Evolutionary conservation across 257 asterid species (phyloP), one percentile per base, ranked within the genome.

Genomic region (Solanum paucissectum): DNA sequence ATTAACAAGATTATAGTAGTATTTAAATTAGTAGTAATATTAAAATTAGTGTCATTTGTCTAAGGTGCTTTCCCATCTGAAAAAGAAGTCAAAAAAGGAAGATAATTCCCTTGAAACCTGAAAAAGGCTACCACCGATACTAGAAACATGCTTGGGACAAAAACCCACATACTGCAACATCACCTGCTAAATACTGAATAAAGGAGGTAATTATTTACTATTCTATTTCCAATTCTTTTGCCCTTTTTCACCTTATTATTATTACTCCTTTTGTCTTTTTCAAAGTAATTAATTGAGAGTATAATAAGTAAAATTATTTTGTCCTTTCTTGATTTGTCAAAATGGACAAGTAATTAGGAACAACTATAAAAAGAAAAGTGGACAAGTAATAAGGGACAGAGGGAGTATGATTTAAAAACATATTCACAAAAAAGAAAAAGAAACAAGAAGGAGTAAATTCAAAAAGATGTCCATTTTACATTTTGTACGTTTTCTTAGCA

Each of bases 401-500:
- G 38, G 38, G 38, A 36, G 38, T 23, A 60, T 69, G 69, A 86
- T 69, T 74, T 40, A 42, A 72, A 86, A 76, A 36, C 79, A 90
- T 55, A 64, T 88, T 75, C 81, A 76, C 89, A 85, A 89, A 76
- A 88, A 66, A 25, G 71, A 62, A 87, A 66, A 77, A 88, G 83
- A 32, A 71, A 71, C 77, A 87, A 87, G 25, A 68, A 62, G 40
- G 83, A 69, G 86, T 55, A 90, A 87, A 83, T 68, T 68, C 76
- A 72, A 40, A 42, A 52, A 73, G 86, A 87, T 77, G 62, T 77
- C 37, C 86, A 58, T 73, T 76, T 46, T 21, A n/a, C 84, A 73
- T 86, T 52, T 62, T 82, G 72, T 66, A 66, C 74, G 74, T 68
- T 76, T 75, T 87, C 84, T 62, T 71, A 87, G 74, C 71, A 37